Evolutionary conservation across 768 basidiomycete species (phyloP), one percentile per base, ranked within the genome.

Genomic region (Amanita pallidorosea): DNA sequence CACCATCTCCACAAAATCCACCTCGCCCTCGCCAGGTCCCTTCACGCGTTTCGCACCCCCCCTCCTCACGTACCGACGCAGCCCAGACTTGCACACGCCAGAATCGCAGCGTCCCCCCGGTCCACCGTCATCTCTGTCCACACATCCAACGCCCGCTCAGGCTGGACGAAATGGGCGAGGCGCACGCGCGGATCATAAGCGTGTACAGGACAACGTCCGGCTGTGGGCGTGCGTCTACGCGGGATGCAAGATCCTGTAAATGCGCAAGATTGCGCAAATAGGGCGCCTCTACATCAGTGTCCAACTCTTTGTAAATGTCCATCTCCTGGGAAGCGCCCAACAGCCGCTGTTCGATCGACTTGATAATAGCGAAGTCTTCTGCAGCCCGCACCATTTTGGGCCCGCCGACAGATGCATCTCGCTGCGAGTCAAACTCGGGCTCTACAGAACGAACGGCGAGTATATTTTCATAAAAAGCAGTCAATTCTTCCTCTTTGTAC

Each of bases 1-100:
- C 22, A 88, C 74, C 67, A 91, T 79, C 69, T 96, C 92, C 1
- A 85, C 49, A 98, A 70, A 53, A 97, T 84, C 94, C 93, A 97
- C 57, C 94, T 72, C 23, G 83, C 82, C 44, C 90, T 73, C 2
- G 75, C 71, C 18, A 99, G 65, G 63, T 97, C n/a, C 95, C 0
- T 94, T 92, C 2, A 83, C 69, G 5, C 90, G 73, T 64, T 91
- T 96, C 33, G 89, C 85, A 2, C 91, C 92, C 56, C 2, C 83
- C 88, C 60, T 95, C 92, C 79, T 76, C 9, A 92, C 80, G 64
- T 81, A 89, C 48, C 67, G 61, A 55, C 71, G 75, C 31, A 67
- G 58, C 1, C 86, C 86, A 3, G 77, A 79, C 33, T 79, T 67
- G 87, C 86, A 60, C 90, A 88, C 0, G 88, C 86, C 8, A 81